A percentile compares a stretch with the other conserved stretches of the same genome.
Conservation (phyloP, 169 alveolate species). For the Plasmodium gonderi region DNA sequence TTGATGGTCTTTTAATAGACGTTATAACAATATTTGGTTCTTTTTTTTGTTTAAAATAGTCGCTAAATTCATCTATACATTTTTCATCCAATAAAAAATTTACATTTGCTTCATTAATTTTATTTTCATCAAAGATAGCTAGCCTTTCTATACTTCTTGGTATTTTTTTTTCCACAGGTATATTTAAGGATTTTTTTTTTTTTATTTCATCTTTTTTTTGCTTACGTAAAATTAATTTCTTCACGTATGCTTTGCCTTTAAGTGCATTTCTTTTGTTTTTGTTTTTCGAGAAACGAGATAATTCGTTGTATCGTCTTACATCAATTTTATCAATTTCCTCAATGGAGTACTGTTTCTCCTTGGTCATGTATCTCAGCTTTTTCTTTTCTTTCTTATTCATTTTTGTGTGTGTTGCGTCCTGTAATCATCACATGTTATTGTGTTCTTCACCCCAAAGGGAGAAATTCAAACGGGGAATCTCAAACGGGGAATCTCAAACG, state of each 20-base stretch:
- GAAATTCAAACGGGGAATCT: neutral
- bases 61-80: conserved; percentile 91
- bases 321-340: conserved; percentile 72
- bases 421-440: too few relatives aligned
- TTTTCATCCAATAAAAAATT: conserved; percentile 62
- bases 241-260: conserved; percentile 59
- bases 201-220: conserved; percentile 71
- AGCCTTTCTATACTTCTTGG: conserved; percentile 57
- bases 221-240: conserved; percentile 54
- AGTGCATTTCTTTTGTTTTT: conserved; percentile 54
- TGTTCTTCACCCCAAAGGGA: too few relatives aligned
- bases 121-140: conserved; percentile 63
- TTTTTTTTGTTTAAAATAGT: conserved; percentile 87
- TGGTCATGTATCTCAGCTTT: conserved; percentile 60
- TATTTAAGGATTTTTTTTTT: conserved; percentile 43
- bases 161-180: conserved; percentile 70
- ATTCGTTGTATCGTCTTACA: conserved; percentile 29
- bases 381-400: conserved; percentile 57
- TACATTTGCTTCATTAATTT: conserved; percentile 41
- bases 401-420: too few relatives aligned
- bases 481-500: neutral
- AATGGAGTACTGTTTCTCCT: conserved; percentile 48
- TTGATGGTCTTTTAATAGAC: conserved; percentile 90
- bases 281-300: conserved; percentile 45
- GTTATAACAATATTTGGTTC: conserved; percentile 93